Evolutionary conservation across 2,329 filamentous ascomycete species (phyloP), one percentile per base, ranked within the genome.

Genomic region (Lecanoromycetidae sp.): DNA sequence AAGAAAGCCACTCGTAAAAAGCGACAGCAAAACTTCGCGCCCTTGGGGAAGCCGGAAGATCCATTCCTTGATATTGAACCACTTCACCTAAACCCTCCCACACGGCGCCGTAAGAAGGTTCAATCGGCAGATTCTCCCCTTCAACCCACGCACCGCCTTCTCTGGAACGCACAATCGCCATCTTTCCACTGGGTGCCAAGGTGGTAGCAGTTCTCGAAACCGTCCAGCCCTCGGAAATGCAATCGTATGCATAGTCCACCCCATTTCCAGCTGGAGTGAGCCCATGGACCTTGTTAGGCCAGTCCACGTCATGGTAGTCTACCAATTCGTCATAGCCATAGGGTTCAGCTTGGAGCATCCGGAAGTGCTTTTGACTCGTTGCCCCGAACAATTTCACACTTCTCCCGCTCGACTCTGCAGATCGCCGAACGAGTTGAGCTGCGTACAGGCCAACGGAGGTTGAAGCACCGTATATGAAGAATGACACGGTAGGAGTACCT

Each of bases 371-470:
- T 37, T 54, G 56, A 38, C 59, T 57, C 6, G 57, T 58, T 8
- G 56, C 52, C 4, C 59, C 59, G 19, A 60, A 52, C 17, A 62
- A 48, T 20, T 23, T 49, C n/a, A 62, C 43, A 27, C 46, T 51
- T 33, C 35, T 53, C 4, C 55, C 56, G 22, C 27, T 51, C 13
- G 46, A 35, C 30, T 50, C 44, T 8, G 53, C 56, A 36, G 54
- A 56, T 6, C 56, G 49, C 12, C 52, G 51, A 36, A 61, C 51
- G 46, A 64, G 56, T 41, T 63, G 58, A 7, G 60, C 60, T 3
- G 59, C 60, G 44, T 57, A 62, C 7, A 64, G 34, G 12, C 56
- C 61, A 5, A 63, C 60, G 10, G 61, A 63, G 19, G 61, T 61
- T 13, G 60, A 61, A 19, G 60, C 60, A 3, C 61, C 57, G 44